Percentiles rank a stretch among this genome's conserved stretches.
Evolutionary conservation across 768 basidiomycete genomes (phyloP).

Genomic region (Daedaleopsis nitida): DNA sequence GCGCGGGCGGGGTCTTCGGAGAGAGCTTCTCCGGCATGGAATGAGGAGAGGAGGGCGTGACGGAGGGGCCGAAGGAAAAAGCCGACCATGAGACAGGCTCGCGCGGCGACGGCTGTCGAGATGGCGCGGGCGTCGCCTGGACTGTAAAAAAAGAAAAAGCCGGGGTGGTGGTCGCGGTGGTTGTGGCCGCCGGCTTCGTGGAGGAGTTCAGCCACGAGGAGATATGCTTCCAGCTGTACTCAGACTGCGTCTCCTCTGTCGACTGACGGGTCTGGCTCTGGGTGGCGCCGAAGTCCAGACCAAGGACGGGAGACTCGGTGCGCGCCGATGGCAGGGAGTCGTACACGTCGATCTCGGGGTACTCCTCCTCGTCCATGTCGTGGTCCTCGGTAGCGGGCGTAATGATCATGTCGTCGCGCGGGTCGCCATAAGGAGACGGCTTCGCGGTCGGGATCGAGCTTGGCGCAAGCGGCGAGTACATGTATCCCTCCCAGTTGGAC

Average conservation of each 20-base stretch:
- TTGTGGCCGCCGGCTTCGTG: conserved; percentile 3
- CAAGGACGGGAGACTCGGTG: conserved; percentile 29
- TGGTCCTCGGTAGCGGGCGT: conserved; percentile 24
- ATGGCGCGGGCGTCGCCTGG: conserved; percentile 19
- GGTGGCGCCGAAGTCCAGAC: conserved; percentile 22
- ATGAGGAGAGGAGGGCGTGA: conserved; percentile 15
- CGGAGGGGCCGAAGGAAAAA: conserved; percentile 15
- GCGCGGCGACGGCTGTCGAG: conserved; percentile 18
- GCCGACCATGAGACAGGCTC: conserved; percentile 20
- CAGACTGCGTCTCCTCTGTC: background rate
- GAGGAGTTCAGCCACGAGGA: conserved; percentile 19
- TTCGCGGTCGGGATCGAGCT: conserved; percentile 26
- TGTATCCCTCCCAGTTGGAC: conserved; percentile 33
- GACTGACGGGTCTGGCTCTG: background rate
- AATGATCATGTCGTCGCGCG: conserved; percentile 24
- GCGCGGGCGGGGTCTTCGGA: conserved; percentile 17
- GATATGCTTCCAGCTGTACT: conserved; percentile 19
- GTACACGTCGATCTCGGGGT: conserved; percentile 24
- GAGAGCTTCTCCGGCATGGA: conserved; percentile 18
- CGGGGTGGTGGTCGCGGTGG: conserved; percentile 9
- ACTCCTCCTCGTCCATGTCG: conserved; percentile 27
- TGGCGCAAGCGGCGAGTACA: conserved; percentile 25
- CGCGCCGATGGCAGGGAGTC: conserved; percentile 22
- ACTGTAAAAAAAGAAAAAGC: conserved; percentile 21
- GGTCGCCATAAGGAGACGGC: conserved; percentile 16